These are phyloP conservation scores for Aspergillus bombycis DNA, from an alignment of 2,329 filamentous ascomycete species.

Conservation along the genomic window DNA sequence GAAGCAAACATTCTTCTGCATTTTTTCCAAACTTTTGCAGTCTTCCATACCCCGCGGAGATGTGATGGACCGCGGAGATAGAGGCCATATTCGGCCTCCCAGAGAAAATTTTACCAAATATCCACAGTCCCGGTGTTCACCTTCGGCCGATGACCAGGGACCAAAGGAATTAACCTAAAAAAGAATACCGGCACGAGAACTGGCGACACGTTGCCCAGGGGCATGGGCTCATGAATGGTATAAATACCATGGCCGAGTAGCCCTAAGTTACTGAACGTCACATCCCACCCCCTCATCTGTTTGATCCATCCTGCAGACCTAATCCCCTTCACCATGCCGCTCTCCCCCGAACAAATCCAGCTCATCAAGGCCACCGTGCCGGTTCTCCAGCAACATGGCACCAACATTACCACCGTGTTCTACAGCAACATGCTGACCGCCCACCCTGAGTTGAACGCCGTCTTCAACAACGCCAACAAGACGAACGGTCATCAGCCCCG, in stretches of 20 bases:
- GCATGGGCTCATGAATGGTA: background rate
- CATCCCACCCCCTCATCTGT: background rate
- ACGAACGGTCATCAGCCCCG: constrained; percentile 67
- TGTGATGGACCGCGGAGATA: background rate
- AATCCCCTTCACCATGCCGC: background rate
- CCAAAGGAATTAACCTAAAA: background rate
- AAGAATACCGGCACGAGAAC: background rate
- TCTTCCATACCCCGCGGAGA: background rate
- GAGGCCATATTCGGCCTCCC: background rate
- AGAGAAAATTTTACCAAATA: background rate
- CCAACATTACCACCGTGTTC: constrained; percentile 70
- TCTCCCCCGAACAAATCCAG: constrained; percentile 1
- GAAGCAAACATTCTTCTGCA: too few relatives aligned
- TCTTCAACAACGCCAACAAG: constrained; percentile 75
- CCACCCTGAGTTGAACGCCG: constrained; percentile 67
- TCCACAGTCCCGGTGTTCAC: background rate
- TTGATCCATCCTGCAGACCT: background rate
- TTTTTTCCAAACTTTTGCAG: too few relatives aligned
- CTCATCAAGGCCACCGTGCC: constrained; percentile 62
- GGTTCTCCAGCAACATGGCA: constrained; percentile 68
- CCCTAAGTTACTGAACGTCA: background rate
- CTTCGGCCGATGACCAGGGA: background rate
- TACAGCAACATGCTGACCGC: constrained; percentile 69
- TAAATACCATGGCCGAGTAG: background rate
- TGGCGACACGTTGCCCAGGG: background rate